Base-by-base conservation (phyloP, 106 monocot genomes). In the Apostasia shenzhenica region DNA sequence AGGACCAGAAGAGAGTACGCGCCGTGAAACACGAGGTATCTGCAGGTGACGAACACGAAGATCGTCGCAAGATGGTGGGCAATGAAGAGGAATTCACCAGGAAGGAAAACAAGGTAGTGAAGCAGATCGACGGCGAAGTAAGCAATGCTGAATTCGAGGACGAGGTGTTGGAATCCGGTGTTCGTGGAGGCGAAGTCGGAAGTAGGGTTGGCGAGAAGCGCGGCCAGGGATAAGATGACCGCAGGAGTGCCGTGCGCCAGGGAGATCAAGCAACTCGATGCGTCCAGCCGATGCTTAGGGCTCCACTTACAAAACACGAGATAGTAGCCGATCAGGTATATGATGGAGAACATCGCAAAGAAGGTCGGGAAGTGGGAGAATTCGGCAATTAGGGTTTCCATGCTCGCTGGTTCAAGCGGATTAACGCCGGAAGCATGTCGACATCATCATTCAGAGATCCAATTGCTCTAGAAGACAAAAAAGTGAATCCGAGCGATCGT, bases 21-120 rank as follows among this genome's bases (percentile, higher is more conserved):
- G 9, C 97, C 97, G 14, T 90, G 97, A 2, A 70, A 73, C 43
- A 79, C 85, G 8, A 92, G 55, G 60, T 83, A 85, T 3, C 97
- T 78, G 51, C 97, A 99, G 8, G 97, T 99, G 57, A 90, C 14
- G 67, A 99, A 92, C 44, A 99, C 97, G 42, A 99, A 99, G 47
- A 99, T 84, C 3, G 97, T 99, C 2, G 97, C 97, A n/a, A 99
- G 75, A 68, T 99, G 97, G 78, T 99, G 97, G 13, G 84, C 97
- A 14, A 99, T 90, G 77, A 90, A 99, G 69, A 99, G 89, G 51
- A 62, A 73, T 50, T 99, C 97, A 8, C 71, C 68, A 10, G 92
- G 89, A 6, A 83, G 43, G 40, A 92, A 79, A 44, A 90, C 55
- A 0, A 99, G 60, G 73, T 92, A 97, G 62, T 99, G 92, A 6